A percentile compares a stretch with the other conserved stretches of the same genome.
These are phyloP conservation scores for Anisogramma anomala DNA, from an alignment of 2,329 filamentous ascomycete genomes.

Conservation along the genomic window DNA sequence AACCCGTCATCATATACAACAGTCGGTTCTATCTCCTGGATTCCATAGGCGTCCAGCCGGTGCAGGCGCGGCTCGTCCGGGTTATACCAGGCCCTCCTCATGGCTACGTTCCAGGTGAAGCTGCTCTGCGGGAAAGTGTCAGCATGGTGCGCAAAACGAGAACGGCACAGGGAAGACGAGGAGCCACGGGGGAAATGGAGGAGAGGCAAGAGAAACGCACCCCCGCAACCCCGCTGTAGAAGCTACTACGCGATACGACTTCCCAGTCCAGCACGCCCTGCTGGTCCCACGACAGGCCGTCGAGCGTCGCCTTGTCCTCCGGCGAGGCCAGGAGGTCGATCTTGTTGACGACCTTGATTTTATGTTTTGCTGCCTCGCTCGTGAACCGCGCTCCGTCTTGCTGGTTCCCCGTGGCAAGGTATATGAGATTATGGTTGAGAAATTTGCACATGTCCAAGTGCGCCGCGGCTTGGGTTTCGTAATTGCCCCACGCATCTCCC, in stretches of 20 bases:
- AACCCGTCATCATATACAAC: conserved; percentile 4
- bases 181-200: not conserved
- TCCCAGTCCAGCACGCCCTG: conserved; percentile 5
- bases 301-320: not conserved
- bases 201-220: not conserved
- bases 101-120: conserved; percentile 6
- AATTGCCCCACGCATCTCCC: not conserved
- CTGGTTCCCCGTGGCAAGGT: conserved; percentile 4
- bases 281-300: conserved; percentile 4
- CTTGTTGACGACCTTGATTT: conserved; percentile 4
- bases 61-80: too few relatives aligned
- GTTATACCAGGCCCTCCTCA: conserved; percentile 3
- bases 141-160: not conserved
- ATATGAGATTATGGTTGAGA: conserved; percentile 1
- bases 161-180: not conserved
- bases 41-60: conserved; percentile 3
- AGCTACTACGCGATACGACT: conserved; percentile 5
- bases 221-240: conserved; percentile 1
- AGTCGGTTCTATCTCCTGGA: not conserved
- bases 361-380: not conserved
- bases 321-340: not conserved
- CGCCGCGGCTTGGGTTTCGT: not conserved
- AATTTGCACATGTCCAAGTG: conserved; percentile 1
- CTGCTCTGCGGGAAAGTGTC: conserved; percentile 1
- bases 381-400: conserved; percentile 1